Evolutionary conservation across 148 eudicot genomes (phyloP), one percentile per base, ranked within the genome.

Genomic region (Rhododendron williamsianum): DNA sequence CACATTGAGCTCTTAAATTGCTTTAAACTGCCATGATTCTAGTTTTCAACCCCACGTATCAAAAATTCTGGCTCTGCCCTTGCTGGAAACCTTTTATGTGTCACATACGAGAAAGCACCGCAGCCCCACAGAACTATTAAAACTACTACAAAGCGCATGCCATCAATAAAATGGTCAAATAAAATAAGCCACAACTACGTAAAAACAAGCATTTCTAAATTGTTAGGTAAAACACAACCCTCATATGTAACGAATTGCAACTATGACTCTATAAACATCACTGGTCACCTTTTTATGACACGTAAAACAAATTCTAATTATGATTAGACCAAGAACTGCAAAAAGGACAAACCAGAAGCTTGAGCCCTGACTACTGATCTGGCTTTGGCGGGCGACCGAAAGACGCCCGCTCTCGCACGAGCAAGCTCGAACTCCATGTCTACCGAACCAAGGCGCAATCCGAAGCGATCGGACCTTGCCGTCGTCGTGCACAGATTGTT

Each of bases 291-390:
- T 25, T 25, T 8, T 25, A 69, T 3, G 35, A 69, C 38, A 69
- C 36, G 2, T 4, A 69, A 2, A 30, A 69, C 18, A 25, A 69
- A 25, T 69, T 25, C 16, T 9, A 69, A 27, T 30, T 3, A 25
- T 3, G 33, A 58, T 69, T 11, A 69, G 27, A 27, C 30, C n/a
- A 12, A 6, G 77, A 12, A 49, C 13, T 65, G 82, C 45, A 87
- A 1, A 72, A 15, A 87, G 90, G 48, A 82, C 93, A 95, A 27
- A 71, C 16, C 97, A 86, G 88, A 88, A 87, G 92, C 87, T 88
- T 91, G 97, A 87, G 91, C 89, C 83, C 74, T 91, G 92, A 63
- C 69, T 1, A 91, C 87, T 91, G 95, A 92, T 95, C 95, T 93
- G 49, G 89, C 86, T 92, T 89, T 94, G 65, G 89, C 84, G 11